Evolutionary conservation across 495 filamentous ascomycete genomes (phyloP), one percentile per base, ranked within the genome.

Genomic region (Parathielavia appendiculata): DNA sequence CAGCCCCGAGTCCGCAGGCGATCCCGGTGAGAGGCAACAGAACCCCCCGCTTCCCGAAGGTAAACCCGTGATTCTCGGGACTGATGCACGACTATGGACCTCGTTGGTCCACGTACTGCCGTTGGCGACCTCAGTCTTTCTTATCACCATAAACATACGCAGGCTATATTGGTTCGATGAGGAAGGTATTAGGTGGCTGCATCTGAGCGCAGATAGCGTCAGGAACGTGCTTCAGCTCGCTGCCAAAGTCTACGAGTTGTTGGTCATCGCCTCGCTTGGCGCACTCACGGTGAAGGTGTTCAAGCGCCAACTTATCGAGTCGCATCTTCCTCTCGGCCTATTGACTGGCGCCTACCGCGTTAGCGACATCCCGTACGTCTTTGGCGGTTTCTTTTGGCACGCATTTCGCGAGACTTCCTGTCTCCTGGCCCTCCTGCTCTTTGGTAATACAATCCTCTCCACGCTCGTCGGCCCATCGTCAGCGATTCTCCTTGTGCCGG

Each of bases 181-280:
- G 26, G 26, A 30, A n/a, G n/a, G n/a, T n/a, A n/a, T n/a, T n/a
- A n/a, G n/a, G n/a, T n/a, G n/a, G n/a, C n/a, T n/a, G n/a, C n/a
- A n/a, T n/a, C n/a, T n/a, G n/a, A n/a, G n/a, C n/a, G n/a, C n/a
- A n/a, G n/a, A n/a, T n/a, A n/a, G n/a, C n/a, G n/a, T n/a, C 16
- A 19, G 11, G 16, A 19, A 6, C 43, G 10, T 23, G 43, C 43
- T 50, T 12, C 47, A 50, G 47, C 12, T 50, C 23, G 7, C 2
- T 12, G 47, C 47, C 22, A 50, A 50, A 17, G 20, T 35, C 4
- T 50, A 50, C 47, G 47, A 50, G 30, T 17, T 50, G 47, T 14
- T 50, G 30, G 47, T 50, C 30, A 50, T 50, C 47, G 47, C 47
- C 1, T 50, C 47, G 47, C 47, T 50, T 5, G 13, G 9, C 47